phyloP scores from a whole-genome alignment of 257 asterid genomes.

The Henckelia pumila region DNA sequence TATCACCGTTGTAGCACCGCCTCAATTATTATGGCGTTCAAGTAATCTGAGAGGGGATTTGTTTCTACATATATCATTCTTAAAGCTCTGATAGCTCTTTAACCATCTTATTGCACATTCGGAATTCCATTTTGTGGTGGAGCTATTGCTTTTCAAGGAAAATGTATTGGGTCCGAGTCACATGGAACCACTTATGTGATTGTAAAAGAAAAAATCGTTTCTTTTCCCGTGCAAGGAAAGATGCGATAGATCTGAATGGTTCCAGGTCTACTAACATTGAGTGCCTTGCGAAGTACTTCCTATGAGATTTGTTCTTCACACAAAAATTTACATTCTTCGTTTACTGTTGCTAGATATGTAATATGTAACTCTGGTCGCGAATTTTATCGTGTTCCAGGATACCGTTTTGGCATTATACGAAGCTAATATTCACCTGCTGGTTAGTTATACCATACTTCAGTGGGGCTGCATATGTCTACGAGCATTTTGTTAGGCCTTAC shows the following conservation, averaged over 20 bases:
- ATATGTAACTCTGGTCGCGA: not conserved
- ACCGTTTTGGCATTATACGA: conserved; percentile 92
- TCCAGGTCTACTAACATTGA: not conserved
- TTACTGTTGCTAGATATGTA: not conserved
- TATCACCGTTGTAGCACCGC: not conserved
- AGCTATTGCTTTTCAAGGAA: not conserved
- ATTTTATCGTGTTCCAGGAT: conserved; percentile 45
- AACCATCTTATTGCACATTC: not conserved
- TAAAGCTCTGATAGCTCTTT: not conserved
- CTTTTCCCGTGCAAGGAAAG: not conserved
- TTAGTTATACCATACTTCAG: conserved; percentile 93
- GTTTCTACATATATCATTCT: not conserved
- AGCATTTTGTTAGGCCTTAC: conserved; percentile 81
- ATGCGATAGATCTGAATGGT: not conserved
- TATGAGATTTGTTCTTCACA: not conserved
- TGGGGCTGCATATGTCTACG: conserved; percentile 91
- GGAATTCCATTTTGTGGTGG: too few species aligned
- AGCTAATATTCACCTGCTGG: conserved; percentile 89
- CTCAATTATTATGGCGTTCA: not conserved
- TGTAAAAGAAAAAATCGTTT: not conserved
- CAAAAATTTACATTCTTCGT: not conserved
- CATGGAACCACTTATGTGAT: not conserved
- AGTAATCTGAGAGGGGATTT: not conserved
- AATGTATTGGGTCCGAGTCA: not conserved
- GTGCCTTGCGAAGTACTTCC: not conserved